Evolutionary conservation across 768 basidiomycete genomes (phyloP).

Genomic region (Gautieria morchelliformis): DNA sequence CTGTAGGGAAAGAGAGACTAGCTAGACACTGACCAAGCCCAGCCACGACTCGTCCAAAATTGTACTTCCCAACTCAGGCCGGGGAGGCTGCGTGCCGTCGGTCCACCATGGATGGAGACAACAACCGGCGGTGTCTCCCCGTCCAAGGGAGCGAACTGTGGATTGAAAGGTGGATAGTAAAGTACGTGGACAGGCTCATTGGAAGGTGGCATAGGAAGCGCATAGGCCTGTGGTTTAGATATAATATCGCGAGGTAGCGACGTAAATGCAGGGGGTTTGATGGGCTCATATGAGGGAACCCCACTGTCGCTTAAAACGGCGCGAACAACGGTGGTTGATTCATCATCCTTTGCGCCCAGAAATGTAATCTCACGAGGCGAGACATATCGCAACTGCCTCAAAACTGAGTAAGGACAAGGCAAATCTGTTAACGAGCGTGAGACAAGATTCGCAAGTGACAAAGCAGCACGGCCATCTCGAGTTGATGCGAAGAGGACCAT

Average conservation of each 20-base stretch:
- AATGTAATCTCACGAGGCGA: conserved; percentile 30
- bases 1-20: not conserved
- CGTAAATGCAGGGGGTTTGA: not conserved
- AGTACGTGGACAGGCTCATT: conserved; percentile 45
- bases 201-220: not conserved
- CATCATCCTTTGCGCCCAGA: conserved; percentile 33
- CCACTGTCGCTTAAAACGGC: not conserved
- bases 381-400: conserved; percentile 28
- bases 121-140: conserved; percentile 62
- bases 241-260: conserved; percentile 2
- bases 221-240: not conserved
- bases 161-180: conserved; percentile 61
- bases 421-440: not conserved
- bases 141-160: conserved; percentile 33
- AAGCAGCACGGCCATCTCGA: conserved; percentile 31
- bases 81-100: conserved; percentile 40
- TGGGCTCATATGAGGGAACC: not conserved
- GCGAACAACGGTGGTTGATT: conserved; percentile 25
- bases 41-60: conserved; percentile 64
- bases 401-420: conserved; percentile 5
- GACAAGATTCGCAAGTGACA: conserved; percentile 31
- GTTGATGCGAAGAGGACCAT: conserved; percentile 30
- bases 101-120: conserved; percentile 62
- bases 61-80: conserved; percentile 45
- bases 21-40: conserved; percentile 46